Evolutionary conservation across 2,329 filamentous ascomycete genomes (phyloP).

Genomic region (Dactylellina drechsleri): DNA sequence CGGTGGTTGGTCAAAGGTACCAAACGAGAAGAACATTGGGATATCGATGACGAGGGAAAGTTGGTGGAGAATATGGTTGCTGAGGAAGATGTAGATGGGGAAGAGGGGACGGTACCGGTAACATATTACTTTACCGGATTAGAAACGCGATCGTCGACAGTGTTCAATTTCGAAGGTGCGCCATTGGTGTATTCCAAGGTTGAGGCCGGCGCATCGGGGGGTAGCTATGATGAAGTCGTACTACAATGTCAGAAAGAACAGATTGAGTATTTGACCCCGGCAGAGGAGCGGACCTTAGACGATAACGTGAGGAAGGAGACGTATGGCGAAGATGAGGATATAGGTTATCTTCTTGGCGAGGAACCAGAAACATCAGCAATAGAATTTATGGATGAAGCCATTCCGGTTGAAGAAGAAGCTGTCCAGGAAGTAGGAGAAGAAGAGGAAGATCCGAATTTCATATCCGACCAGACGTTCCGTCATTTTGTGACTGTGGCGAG

Average conservation of each 20-base stretch:
- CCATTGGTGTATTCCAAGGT: conserved; percentile 49
- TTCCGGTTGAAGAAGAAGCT: not conserved
- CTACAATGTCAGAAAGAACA: conserved; percentile 35
- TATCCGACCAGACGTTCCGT: conserved; percentile 39
- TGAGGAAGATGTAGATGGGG: not conserved
- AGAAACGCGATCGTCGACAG: conserved; percentile 42
- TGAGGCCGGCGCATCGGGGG: conserved; percentile 43
- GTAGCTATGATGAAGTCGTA: conserved; percentile 47
- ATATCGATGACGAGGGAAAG: conserved; percentile 6
- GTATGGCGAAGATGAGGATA: not conserved
- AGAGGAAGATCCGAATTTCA: conserved; percentile 1
- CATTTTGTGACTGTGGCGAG: conserved; percentile 35
- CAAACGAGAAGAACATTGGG: conserved; percentile 16
- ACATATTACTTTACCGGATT: conserved; percentile 46
- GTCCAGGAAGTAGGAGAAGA: not conserved
- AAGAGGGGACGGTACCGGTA: conserved; percentile 14
- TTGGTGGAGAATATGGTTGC: not conserved
- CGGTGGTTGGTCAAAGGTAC: conserved; percentile 37
- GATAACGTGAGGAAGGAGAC: conserved; percentile 25
- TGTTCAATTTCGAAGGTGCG: conserved; percentile 47
- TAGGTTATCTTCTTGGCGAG: not conserved
- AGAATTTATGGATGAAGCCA: not conserved
- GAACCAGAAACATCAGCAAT: not conserved
- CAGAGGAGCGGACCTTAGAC: conserved; percentile 26
- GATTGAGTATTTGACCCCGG: conserved; percentile 49